A percentile compares a stretch with the other conserved stretches of the same genome.
Conservation (phyloP, 1,139 yeast genomes). For the Debaryomyces nepalensis region DNA sequence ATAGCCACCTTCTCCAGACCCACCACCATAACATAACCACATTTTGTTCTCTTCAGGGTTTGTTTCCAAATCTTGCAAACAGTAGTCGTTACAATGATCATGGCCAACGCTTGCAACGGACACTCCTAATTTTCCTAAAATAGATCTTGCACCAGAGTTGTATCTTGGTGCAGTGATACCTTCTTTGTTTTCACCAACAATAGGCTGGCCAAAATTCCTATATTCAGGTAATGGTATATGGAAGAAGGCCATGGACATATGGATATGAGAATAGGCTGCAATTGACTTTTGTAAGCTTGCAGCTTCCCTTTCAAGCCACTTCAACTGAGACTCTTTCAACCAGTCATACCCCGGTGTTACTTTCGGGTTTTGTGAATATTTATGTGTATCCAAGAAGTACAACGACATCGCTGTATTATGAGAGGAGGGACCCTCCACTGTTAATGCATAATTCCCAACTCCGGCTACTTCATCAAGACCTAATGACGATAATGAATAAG, state of each 20-base stretch:
- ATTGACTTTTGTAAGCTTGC: slow-evolving; percentile 34
- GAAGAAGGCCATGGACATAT: slow-evolving; percentile 83
- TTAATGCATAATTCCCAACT: slow-evolving; percentile 73
- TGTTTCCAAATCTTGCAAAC: slow-evolving; percentile 55
- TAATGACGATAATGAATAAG: slow-evolving; percentile 62
- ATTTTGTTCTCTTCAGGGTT: slow-evolving; percentile 45
- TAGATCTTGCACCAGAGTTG: slow-evolving; percentile 66
- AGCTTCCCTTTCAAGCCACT: slow-evolving; percentile 55
- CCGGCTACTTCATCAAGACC: slow-evolving; percentile 77
- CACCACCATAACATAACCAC: slow-evolving; percentile 96
- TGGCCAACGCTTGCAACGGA: slow-evolving; percentile 83
- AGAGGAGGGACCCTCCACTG: slow-evolving; percentile 47
- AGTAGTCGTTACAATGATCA: slow-evolving; percentile 92
- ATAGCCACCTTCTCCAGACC: slow-evolving; percentile 91
- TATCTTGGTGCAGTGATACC: slow-evolving; percentile 76
- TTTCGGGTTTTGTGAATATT: slow-evolving; percentile 66
- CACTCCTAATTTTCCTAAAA: slow-evolving; percentile 67
- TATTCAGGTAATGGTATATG: slow-evolving; percentile 93
- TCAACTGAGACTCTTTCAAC: slow-evolving; percentile 74
- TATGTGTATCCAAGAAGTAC: slow-evolving; percentile 84
- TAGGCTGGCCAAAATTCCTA: slow-evolving; percentile 50
- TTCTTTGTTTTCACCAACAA: slow-evolving; percentile 68
- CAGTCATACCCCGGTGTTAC: slow-evolving; percentile 82
- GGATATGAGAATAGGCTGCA: slow-evolving; percentile 44
- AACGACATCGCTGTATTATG: slow-evolving; percentile 58